Evolutionary conservation across 805 yeast species (phyloP).

Genomic region (Saturnispora serradocipensis): DNA sequence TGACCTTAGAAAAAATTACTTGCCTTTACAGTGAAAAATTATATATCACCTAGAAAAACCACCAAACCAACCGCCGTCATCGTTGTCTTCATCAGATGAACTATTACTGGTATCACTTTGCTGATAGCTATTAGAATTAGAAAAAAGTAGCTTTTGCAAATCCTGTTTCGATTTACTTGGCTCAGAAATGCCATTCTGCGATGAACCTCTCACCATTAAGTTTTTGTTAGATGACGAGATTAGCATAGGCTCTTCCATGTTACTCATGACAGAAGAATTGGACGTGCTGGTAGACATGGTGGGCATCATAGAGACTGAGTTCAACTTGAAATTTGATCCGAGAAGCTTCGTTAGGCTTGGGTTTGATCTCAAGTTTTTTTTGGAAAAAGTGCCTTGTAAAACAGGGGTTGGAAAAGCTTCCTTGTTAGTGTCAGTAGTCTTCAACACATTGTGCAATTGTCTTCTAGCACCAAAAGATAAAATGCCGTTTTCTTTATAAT

Average conservation of each 20-base stretch:
- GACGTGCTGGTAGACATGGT: neutral
- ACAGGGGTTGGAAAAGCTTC: slow-evolving; percentile 5
- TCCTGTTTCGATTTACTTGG: neutral
- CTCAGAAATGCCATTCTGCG: neutral
- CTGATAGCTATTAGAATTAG: neutral
- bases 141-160: neutral
- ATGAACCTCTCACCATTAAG: neutral
- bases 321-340: neutral
- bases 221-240: neutral
- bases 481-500: slow-evolving; percentile 9
- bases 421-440: neutral
- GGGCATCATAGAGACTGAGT: neutral
- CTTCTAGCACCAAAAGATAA: slow-evolving; percentile 11
- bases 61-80: slow-evolving; percentile 12
- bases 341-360: slow-evolving; percentile 1
- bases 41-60: slow-evolving; percentile 11
- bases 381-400: slow-evolving; percentile 16
- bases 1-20: neutral
- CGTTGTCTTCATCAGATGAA: neutral
- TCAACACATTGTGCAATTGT: neutral
- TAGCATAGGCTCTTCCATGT: neutral
- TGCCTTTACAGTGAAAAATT: neutral
- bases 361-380: slow-evolving; percentile 10
- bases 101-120: neutral
- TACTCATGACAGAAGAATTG: neutral